These are phyloP conservation scores for Phaeosphaeriaceae sp. DNA, from an alignment of 2,329 filamentous ascomycete species.

Conservation along the genomic window DNA sequence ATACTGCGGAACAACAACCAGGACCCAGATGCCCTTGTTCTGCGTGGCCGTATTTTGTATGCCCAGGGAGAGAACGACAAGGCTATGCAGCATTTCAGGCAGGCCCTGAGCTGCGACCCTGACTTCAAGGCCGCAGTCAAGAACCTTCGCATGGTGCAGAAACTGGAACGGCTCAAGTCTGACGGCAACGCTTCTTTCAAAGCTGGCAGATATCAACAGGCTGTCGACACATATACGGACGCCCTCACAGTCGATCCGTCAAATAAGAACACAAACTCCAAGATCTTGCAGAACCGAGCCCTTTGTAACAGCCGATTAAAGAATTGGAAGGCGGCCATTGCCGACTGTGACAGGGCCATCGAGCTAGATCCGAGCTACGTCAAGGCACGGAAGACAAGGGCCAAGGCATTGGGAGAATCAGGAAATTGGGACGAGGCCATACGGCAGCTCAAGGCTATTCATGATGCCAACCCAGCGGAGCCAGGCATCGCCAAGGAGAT, in stretches of 20 bases:
- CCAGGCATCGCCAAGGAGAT: conserved; percentile 82
- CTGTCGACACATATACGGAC: conserved; percentile 82
- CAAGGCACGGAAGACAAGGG: conserved; percentile 93
- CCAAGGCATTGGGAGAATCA: conserved; percentile 83
- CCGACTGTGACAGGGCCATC: conserved; percentile 85
- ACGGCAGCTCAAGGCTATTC: conserved; percentile 84
- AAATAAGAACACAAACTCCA: conserved; percentile 93
- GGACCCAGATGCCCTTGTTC: conserved; percentile 90
- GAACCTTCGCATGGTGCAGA: conserved; percentile 87
- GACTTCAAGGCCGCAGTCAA: conserved; percentile 89
- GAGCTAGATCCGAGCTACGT: conserved; percentile 81
- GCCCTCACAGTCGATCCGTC: conserved; percentile 84
- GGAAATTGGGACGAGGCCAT: conserved; percentile 93
- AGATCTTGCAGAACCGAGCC: conserved; percentile 92
- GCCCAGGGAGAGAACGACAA: conserved; percentile 94
- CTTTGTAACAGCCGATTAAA: conserved; percentile 84
- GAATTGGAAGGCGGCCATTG: conserved; percentile 79
- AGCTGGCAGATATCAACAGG: conserved; percentile 76
- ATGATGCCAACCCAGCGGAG: conserved; percentile 83
- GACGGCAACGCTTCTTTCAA: conserved; percentile 94
- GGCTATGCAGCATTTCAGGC: conserved; percentile 88
- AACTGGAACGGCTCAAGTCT: conserved; percentile 90
- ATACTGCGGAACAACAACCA: conserved; percentile 85
- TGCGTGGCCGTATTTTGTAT: conserved; percentile 87
- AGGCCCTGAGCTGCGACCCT: conserved; percentile 87